phyloP scores from a whole-genome alignment of 2,329 filamentous ascomycete genomes.

The Bisporella sp. region DNA sequence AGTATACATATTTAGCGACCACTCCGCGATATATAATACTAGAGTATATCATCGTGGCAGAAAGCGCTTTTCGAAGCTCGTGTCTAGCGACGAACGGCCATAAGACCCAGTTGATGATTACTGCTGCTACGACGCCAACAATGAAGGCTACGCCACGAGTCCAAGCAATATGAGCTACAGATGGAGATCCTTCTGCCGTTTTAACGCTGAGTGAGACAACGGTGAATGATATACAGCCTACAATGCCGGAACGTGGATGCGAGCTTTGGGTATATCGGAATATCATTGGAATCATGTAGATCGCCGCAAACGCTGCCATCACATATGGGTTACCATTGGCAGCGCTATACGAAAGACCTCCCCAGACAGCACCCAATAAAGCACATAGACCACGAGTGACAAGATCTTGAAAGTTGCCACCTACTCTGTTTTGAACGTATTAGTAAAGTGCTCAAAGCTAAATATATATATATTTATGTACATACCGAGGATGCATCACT shows the following conservation, averaged over 20 bases:
- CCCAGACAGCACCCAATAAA: conserved; percentile 47
- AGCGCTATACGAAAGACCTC: conserved; percentile 43
- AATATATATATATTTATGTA: not conserved
- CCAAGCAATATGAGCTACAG: conserved; percentile 35
- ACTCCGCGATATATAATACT: conserved; percentile 48
- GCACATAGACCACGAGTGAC: conserved; percentile 42
- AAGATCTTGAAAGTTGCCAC: conserved; percentile 51
- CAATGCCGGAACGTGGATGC: conserved; percentile 50
- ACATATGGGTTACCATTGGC: conserved; percentile 47
- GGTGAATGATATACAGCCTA: conserved; percentile 50
- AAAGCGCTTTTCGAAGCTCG: conserved; percentile 47
- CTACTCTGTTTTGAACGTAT: conserved; percentile 32
- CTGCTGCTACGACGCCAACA: conserved; percentile 44
- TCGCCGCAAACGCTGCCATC: conserved; percentile 44
- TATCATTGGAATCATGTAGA: conserved; percentile 55
- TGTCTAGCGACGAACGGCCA: conserved; percentile 57
- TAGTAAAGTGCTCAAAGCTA: not conserved
- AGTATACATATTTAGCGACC: conserved; percentile 52
- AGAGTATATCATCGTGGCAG: conserved; percentile 50
- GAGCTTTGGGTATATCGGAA: conserved; percentile 48
- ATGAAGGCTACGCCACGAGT: conserved; percentile 44
- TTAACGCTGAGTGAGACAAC: conserved; percentile 40
- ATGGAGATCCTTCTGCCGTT: conserved; percentile 24
- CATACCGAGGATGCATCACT: conserved; percentile 43
- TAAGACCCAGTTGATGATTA: conserved; percentile 51